Conservation (phyloP, 495 filamentous ascomycete genomes). For the Sordaria brevicollis region DNA sequence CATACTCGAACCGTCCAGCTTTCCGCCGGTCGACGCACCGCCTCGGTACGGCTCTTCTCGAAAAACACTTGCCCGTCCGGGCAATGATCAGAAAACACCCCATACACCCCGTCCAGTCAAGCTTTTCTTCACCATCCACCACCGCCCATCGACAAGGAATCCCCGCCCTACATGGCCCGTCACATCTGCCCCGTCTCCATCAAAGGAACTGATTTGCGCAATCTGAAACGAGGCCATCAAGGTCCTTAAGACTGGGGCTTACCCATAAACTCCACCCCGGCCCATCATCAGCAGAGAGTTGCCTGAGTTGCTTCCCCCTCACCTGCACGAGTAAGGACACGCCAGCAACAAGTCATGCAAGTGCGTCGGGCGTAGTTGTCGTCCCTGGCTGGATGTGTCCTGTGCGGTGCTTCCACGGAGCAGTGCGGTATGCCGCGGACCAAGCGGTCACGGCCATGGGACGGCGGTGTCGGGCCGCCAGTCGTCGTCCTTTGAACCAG, state of each 20-base stretch:
- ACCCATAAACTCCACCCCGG: not conserved
- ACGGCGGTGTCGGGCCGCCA: not conserved
- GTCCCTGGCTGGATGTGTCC: not conserved
- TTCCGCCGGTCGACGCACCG: not conserved
- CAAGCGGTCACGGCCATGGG: not conserved
- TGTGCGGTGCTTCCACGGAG: not conserved
- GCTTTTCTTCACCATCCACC: not conserved
- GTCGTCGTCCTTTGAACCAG: not conserved
- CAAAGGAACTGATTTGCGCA: not conserved
- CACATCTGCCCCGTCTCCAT: not conserved
- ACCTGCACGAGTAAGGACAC: not conserved
- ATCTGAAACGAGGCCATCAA: not conserved
- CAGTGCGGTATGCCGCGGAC: not conserved
- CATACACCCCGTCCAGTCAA: conserved; percentile 3
- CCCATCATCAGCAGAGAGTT: not conserved
- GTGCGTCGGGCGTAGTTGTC: conserved; percentile 2
- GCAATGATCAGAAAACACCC: conserved; percentile 12
- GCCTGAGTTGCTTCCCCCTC: not conserved
- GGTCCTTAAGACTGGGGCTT: not conserved
- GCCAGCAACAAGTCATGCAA: not conserved
- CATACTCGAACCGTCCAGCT: not conserved
- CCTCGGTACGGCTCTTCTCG: conserved; percentile 2
- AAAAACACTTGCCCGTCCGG: conserved; percentile 5
- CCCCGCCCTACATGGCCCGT: not conserved
- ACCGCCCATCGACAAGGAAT: not conserved